Conservation (phyloP, 208 protist species). For the Trypanosomatidae sp. region DNA sequence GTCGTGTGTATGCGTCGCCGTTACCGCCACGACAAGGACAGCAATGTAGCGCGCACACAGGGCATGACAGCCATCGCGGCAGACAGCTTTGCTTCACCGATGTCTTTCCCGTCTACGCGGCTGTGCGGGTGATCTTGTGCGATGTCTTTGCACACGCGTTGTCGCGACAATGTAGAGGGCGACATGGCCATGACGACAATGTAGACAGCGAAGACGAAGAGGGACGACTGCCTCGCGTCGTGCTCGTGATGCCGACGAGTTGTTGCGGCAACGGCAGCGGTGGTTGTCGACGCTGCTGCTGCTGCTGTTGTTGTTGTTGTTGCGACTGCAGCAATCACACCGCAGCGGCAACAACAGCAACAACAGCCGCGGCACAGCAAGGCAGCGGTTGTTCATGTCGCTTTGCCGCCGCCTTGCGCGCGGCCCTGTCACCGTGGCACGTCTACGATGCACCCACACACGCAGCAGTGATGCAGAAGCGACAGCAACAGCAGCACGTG, state of each 20-base stretch:
- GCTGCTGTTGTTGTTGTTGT: conserved; percentile 24
- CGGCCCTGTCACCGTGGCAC: conserved; percentile 22
- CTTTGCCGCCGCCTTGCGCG: conserved; percentile 8
- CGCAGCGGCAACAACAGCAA: conserved; percentile 22
- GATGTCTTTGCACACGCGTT: conserved; percentile 20
- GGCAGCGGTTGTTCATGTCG: background rate
- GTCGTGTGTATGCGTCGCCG: no score
- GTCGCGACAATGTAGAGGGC: background rate
- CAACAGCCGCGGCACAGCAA: conserved; percentile 1
- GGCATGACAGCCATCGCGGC: no score
- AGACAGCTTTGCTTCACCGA: conserved; percentile 25
- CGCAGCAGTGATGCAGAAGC: no score
- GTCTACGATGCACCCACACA: no score
- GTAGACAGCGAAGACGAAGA: no score
- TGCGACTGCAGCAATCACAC: conserved; percentile 29
- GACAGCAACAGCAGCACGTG: no score
- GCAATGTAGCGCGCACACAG: no score
- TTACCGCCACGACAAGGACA: no score
- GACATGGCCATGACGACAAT: no score
- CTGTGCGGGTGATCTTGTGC: conserved; percentile 20
- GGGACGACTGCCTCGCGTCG: conserved; percentile 18
- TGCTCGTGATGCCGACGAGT: conserved; percentile 27
- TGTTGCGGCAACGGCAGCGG: conserved; percentile 15
- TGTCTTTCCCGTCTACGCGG: conserved; percentile 45
- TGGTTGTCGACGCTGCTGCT: conserved; percentile 12